Evolutionary conservation across 768 basidiomycete genomes (phyloP).

Genomic region (Rhizopogon vesiculosus): DNA sequence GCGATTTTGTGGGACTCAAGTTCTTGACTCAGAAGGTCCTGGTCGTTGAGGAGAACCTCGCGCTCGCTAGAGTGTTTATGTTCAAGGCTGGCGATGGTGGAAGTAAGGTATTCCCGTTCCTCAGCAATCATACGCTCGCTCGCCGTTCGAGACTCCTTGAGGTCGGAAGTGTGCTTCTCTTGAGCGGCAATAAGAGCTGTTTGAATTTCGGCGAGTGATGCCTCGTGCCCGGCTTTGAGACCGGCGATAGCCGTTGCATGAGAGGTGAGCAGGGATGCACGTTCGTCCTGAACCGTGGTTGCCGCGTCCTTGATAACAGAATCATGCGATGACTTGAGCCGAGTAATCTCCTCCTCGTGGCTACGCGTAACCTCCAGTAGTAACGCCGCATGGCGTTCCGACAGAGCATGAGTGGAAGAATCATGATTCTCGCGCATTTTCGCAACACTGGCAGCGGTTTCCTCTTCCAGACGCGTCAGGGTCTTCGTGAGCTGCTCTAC

Average conservation of each 20-base stretch:
- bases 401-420: constrained; percentile 38
- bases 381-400: constrained; percentile 51
- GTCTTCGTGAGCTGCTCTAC: constrained; percentile 59
- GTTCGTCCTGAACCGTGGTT: constrained; percentile 31
- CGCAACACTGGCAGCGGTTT: constrained; percentile 33
- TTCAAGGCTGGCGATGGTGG: constrained; percentile 46
- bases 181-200: constrained; percentile 33
- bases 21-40: constrained; percentile 40
- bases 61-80: constrained; percentile 44
- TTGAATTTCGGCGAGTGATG: constrained; percentile 37
- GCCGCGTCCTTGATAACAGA: constrained; percentile 28
- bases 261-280: constrained; percentile 27
- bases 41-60: constrained; percentile 33
- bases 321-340: constrained; percentile 46
- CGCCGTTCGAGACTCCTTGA: constrained; percentile 33
- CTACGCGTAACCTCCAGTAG: constrained; percentile 51
- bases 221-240: constrained; percentile 45
- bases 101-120: constrained; percentile 43
- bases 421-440: constrained; percentile 45
- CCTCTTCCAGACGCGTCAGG: constrained; percentile 44
- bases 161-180: constrained; percentile 27
- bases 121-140: constrained; percentile 32
- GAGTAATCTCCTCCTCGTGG: constrained; percentile 51
- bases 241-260: constrained; percentile 39
- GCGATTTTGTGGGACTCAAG: constrained; percentile 52